These are phyloP conservation scores for Aspergillus oerlinghausenensis DNA, from an alignment of 2,329 filamentous ascomycete species.

Conservation along the genomic window DNA sequence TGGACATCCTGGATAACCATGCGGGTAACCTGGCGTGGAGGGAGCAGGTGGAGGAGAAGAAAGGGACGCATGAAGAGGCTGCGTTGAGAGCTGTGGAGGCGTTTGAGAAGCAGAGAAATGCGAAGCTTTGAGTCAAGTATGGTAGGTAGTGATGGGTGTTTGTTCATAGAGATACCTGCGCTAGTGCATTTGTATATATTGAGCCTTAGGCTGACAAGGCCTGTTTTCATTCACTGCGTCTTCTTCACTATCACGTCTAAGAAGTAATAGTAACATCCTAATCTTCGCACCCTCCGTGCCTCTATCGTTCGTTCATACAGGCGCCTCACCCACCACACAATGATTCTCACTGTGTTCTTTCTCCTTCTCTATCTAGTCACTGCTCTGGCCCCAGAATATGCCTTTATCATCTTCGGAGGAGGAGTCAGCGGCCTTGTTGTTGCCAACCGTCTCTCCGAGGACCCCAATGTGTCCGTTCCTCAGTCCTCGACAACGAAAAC, in stretches of 20 bases:
- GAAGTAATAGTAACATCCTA: background rate
- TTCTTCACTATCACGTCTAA: background rate
- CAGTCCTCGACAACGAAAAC: slow-evolving; percentile 24
- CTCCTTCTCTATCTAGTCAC: too few species aligned
- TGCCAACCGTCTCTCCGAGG: slow-evolving; percentile 33
- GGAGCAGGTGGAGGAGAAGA: slow-evolving; percentile 48
- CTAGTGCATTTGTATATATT: background rate
- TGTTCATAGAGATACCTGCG: background rate
- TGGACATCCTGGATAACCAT: slow-evolving; percentile 54
- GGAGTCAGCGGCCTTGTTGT: slow-evolving; percentile 34
- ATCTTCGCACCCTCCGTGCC: too few species aligned
- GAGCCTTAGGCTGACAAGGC: background rate
- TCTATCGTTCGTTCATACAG: too few species aligned
- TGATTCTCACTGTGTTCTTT: too few species aligned
- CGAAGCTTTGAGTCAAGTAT: slow-evolving; percentile 23
- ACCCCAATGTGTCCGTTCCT: slow-evolving; percentile 24
- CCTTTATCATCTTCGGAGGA: slow-evolving; percentile 34
- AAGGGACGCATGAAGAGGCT: slow-evolving; percentile 36
- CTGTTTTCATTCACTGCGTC: background rate
- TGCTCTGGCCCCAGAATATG: slow-evolving; percentile 14
- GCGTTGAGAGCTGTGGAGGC: slow-evolving; percentile 47
- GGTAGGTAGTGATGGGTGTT: background rate
- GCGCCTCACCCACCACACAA: too few species aligned
- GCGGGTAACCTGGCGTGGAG: slow-evolving; percentile 42
- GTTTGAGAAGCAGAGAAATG: slow-evolving; percentile 43